Evolutionary conservation across 75 land plant species (phyloP).

Genomic region (Sequoia sempervirens): DNA sequence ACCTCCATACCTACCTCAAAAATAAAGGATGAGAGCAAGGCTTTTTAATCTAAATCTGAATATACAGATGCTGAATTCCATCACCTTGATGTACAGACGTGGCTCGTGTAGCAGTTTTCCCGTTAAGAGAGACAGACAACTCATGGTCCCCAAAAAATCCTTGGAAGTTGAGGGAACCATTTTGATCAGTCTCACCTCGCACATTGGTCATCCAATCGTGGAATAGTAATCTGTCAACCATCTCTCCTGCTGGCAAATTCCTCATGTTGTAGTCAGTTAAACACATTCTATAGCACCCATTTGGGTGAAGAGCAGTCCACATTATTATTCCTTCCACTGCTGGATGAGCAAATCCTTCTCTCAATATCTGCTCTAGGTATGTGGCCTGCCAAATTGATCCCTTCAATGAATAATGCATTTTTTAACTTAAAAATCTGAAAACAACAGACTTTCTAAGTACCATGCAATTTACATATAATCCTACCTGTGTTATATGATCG

Average conservation of each 20-base stretch:
- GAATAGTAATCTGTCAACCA: constrained; percentile 61
- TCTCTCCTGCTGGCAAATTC: constrained; percentile 74
- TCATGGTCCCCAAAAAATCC: constrained; percentile 66
- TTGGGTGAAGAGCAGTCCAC: constrained; percentile 53
- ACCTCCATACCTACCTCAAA: too few relatives aligned
- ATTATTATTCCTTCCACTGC: constrained; percentile 64
- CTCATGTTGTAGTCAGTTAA: constrained; percentile 55
- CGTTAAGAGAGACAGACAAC: constrained; percentile 20
- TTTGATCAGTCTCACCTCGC: constrained; percentile 34
- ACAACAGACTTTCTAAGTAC: not conserved
- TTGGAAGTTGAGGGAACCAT: constrained; percentile 39
- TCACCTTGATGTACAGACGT: constrained; percentile 26
- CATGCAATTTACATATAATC: not conserved
- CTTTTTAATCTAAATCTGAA: constrained; percentile 13
- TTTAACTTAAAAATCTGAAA: too few relatives aligned
- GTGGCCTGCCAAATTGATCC: constrained; percentile 24
- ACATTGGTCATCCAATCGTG: constrained; percentile 46
- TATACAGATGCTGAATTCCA: constrained; percentile 48
- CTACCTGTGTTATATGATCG: constrained; percentile 49
- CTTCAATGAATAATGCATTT: not conserved
- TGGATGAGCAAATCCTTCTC: constrained; percentile 72
- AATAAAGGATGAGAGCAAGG: too few relatives aligned
- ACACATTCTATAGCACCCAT: constrained; percentile 87
- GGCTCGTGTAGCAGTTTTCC: constrained; percentile 20
- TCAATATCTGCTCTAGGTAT: constrained; percentile 50